These are phyloP conservation scores for Neopestalotiopsis sp. DNA, from an alignment of 2,329 filamentous ascomycete genomes.

Conservation along the genomic window DNA sequence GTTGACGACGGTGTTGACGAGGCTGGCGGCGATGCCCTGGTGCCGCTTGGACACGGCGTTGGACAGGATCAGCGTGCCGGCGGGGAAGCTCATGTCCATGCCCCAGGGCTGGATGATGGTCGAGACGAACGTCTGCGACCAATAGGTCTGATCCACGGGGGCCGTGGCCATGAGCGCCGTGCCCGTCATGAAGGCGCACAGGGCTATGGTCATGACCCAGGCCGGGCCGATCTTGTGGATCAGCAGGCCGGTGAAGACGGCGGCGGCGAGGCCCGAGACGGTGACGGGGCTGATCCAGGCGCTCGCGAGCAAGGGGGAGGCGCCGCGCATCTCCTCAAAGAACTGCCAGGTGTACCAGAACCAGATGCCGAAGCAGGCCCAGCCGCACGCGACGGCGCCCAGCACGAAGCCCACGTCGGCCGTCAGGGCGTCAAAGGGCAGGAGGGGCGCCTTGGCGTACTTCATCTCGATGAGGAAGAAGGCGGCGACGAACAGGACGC, in stretches of 20 bases:
- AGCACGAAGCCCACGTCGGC: constrained; percentile 61
- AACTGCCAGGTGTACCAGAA: constrained; percentile 58
- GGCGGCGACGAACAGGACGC: constrained; percentile 49
- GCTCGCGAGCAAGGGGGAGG: constrained; percentile 37
- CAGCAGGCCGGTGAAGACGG: constrained; percentile 38
- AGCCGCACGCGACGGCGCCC: constrained; percentile 57
- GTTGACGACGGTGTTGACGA: constrained; percentile 63
- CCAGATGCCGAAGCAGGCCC: constrained; percentile 61
- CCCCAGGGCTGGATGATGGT: constrained; percentile 53
- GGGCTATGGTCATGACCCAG: constrained; percentile 30
- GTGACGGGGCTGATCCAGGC: constrained; percentile 37
- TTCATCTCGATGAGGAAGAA: constrained; percentile 59
- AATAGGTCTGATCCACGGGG: constrained; percentile 56
- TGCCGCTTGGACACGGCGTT: constrained; percentile 40
- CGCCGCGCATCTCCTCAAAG: constrained; percentile 47
- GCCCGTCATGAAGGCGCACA: constrained; percentile 32
- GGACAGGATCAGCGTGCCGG: constrained; percentile 57
- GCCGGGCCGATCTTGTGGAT: constrained; percentile 39
- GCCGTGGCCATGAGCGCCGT: constrained; percentile 35
- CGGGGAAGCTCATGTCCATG: constrained; percentile 63
- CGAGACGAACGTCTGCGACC: constrained; percentile 57
- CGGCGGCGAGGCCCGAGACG: constrained; percentile 35
- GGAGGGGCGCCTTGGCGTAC: constrained; percentile 54
- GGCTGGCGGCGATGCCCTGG: constrained; percentile 41
- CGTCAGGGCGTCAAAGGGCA: constrained; percentile 59